These are phyloP conservation scores for Neopestalotiopsis rosae DNA, from an alignment of 2,329 filamentous ascomycete genomes.

Conservation along the genomic window DNA sequence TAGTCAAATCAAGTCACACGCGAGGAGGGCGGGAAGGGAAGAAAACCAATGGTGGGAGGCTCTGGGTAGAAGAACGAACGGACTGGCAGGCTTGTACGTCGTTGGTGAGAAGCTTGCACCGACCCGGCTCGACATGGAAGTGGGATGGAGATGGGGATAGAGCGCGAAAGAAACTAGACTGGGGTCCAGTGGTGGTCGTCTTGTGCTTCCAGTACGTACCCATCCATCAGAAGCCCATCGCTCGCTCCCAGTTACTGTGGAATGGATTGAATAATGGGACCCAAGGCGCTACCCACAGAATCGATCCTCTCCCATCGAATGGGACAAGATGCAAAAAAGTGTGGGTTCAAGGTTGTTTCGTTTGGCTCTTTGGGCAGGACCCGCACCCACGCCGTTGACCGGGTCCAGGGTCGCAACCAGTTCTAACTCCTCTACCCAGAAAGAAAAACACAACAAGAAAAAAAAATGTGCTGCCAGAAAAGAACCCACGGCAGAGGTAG, in stretches of 20 bases:
- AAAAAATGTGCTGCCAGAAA: not conserved
- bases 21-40: constrained; percentile 17
- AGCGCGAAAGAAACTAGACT: too few species aligned
- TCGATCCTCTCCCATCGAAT: constrained; percentile 4
- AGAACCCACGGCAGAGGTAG: not conserved
- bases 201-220: not conserved
- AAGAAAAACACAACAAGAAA: not conserved
- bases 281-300: not conserved
- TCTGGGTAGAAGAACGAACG: constrained; percentile 15
- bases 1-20: not conserved
- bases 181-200: too few species aligned
- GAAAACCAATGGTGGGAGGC: constrained; percentile 17
- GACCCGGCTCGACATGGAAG: not conserved
- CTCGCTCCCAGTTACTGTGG: not conserved
- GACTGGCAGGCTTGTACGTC: not conserved
- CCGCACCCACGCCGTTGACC: constrained; percentile 12
- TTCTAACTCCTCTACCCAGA: not conserved
- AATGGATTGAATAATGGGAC: not conserved
- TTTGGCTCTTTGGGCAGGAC: constrained; percentile 3
- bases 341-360: constrained; percentile 9
- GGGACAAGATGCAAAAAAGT: constrained; percentile 1
- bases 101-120: constrained; percentile 1
- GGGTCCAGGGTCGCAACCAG: constrained; percentile 4
- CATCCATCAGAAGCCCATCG: not conserved
- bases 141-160: not conserved